Evolutionary conservation across 2,329 filamentous ascomycete species (phyloP).

Genomic region (Neopestalotiopsis clavispora): DNA sequence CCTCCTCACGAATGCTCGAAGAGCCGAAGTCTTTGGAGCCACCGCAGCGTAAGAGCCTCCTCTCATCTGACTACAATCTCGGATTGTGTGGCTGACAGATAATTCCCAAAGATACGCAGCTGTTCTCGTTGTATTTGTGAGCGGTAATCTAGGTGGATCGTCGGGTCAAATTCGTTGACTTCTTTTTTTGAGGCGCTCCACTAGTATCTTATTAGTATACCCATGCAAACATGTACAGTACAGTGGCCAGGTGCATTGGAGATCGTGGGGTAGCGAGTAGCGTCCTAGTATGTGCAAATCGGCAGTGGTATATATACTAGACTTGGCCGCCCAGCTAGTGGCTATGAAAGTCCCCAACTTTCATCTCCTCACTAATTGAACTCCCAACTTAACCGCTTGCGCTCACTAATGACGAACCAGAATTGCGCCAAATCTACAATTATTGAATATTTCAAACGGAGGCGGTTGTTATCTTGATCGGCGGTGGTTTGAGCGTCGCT

Average conservation of each 20-base stretch:
- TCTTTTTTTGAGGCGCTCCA: neutral
- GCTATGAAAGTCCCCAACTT: neutral
- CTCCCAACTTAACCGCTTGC: neutral
- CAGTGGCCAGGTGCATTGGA: neutral
- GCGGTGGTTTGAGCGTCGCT: neutral
- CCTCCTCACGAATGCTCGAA: neutral
- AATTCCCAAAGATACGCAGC: neutral
- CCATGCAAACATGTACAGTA: neutral
- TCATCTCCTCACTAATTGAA: neutral
- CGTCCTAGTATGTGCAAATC: neutral
- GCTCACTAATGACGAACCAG: neutral
- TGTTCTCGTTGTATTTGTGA: slow-evolving; percentile 2
- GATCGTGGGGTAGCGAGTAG: neutral
- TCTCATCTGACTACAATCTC: too few species aligned
- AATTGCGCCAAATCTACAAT: neutral
- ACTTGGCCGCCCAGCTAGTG: neutral
- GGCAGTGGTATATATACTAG: neutral
- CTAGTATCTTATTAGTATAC: neutral
- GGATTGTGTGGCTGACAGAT: too few species aligned
- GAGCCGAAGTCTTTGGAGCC: neutral
- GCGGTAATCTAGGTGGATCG: neutral
- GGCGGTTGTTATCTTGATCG: neutral
- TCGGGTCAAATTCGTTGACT: neutral
- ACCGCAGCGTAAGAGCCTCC: too few species aligned
- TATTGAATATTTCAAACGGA: neutral